These are phyloP conservation scores for Beauveria pseudobassiana DNA, from an alignment of 2,329 filamentous ascomycete species.

Conservation along the genomic window DNA sequence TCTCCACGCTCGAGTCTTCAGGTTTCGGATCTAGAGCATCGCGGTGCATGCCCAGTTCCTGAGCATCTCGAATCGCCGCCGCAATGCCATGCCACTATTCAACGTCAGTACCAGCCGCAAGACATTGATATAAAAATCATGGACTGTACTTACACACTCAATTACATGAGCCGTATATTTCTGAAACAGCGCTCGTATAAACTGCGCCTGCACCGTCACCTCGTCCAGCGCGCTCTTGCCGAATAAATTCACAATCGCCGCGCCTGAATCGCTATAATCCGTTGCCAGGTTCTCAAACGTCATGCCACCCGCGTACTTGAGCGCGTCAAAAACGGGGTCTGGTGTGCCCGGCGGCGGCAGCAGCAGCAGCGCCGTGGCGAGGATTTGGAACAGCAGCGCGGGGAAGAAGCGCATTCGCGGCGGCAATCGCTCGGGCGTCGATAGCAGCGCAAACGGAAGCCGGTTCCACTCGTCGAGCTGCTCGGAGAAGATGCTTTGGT, in stretches of 20 bases:
- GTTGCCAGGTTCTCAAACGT: slow-evolving; percentile 52
- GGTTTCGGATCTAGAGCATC: slow-evolving; percentile 45
- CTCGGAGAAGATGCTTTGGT: slow-evolving; percentile 42
- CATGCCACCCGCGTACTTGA: slow-evolving; percentile 54
- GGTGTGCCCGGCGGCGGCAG: slow-evolving; percentile 36
- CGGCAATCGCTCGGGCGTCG: slow-evolving; percentile 41
- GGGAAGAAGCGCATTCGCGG: slow-evolving; percentile 50
- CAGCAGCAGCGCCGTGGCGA: slow-evolving; percentile 47
- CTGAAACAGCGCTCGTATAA: slow-evolving; percentile 47
- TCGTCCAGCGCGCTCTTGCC: slow-evolving; percentile 50
- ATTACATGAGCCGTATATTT: slow-evolving; percentile 54
- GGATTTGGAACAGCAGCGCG: slow-evolving; percentile 51
- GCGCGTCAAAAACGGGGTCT: slow-evolving; percentile 42
- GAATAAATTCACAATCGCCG: slow-evolving; percentile 44
- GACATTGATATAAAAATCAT: no score
- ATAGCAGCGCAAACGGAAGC: slow-evolving; percentile 43
- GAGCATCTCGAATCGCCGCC: slow-evolving; percentile 51
- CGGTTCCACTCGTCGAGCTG: slow-evolving; percentile 49
- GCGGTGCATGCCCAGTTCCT: slow-evolving; percentile 54
- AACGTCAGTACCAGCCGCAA: slow-evolving; percentile 3
- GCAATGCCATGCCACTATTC: slow-evolving; percentile 48
- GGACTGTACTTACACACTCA: slow-evolving; percentile 38
- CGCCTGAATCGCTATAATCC: slow-evolving; percentile 53
- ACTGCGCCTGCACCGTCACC: slow-evolving; percentile 50
- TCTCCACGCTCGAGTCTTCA: slow-evolving; percentile 36